Evolutionary conservation across 2,329 filamentous ascomycete genomes (phyloP).

Genomic region (Monosporascus sp.): DNA sequence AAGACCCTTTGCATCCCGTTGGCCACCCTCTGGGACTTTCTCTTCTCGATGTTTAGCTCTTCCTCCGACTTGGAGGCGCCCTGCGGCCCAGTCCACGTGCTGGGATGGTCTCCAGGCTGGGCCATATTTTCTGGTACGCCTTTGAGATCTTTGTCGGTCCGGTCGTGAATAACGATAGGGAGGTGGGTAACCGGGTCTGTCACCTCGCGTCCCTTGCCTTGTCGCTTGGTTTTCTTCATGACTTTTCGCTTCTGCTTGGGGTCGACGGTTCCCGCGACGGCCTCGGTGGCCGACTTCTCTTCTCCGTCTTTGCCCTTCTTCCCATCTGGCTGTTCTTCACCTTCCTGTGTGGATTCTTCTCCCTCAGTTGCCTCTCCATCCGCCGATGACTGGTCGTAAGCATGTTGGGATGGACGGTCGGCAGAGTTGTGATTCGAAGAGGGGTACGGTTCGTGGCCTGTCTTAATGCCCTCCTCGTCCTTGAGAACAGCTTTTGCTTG

Average conservation of each 20-base stretch:
- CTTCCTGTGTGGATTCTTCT: conserved; percentile 5
- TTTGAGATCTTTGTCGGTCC: conserved; percentile 56
- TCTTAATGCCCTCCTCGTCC: conserved; percentile 24
- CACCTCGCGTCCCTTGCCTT: conserved; percentile 53
- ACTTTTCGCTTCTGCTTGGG: conserved; percentile 43
- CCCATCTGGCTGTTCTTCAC: conserved; percentile 2
- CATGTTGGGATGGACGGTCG: conserved; percentile 7
- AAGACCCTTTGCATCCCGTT: conserved; percentile 40
- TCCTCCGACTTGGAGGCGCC: conserved; percentile 35
- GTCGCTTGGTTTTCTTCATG: conserved; percentile 39
- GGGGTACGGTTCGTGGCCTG: conserved; percentile 31
- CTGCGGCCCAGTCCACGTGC: conserved; percentile 32
- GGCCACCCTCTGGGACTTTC: conserved; percentile 31
- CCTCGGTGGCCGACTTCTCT: conserved; percentile 29
- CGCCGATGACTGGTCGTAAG: conserved; percentile 10
- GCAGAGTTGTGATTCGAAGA: conserved; percentile 29
- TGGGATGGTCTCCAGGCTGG: conserved; percentile 30
- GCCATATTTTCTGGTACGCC: conserved; percentile 31
- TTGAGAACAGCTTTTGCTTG: conserved; percentile 32
- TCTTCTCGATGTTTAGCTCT: conserved; percentile 31
- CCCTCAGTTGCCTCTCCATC: conserved; percentile 7
- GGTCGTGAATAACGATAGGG: conserved; percentile 63
- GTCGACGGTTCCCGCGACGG: conserved; percentile 32
- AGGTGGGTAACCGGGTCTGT: conserved; percentile 71
- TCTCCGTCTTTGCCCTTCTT: conserved; percentile 10